These are phyloP conservation scores for Heritiera littoralis DNA, from an alignment of 345 rosid genomes.

Conservation along the genomic window DNA sequence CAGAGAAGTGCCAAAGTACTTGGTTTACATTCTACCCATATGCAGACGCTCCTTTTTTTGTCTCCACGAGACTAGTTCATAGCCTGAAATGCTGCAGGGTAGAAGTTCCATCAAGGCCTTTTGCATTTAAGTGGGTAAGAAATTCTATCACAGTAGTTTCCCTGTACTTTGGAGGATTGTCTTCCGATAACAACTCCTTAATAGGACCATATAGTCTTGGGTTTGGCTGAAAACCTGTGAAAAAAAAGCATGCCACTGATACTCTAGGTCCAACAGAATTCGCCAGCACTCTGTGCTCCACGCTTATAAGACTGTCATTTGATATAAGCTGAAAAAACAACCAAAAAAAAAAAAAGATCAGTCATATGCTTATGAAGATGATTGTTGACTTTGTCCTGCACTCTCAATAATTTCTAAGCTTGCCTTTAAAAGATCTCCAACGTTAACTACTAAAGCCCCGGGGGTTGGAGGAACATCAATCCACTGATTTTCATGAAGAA, in stretches of 20 bases:
- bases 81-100: too few relatives aligned
- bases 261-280: slow-evolving; percentile 34
- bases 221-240: slow-evolving; percentile 19
- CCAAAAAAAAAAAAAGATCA: neutral
- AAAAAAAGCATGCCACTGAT: slow-evolving; percentile 44
- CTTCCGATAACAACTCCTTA: slow-evolving; percentile 29
- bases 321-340: slow-evolving; percentile 37
- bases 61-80: too few relatives aligned
- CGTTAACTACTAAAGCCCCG: slow-evolving; percentile 51
- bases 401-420: too few relatives aligned
- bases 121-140: neutral
- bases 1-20: too few relatives aligned
- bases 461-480: slow-evolving; percentile 50
- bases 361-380: too few relatives aligned
- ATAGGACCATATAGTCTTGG: slow-evolving; percentile 33
- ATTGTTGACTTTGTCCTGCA: too few relatives aligned
- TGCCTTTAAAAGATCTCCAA: slow-evolving; percentile 63
- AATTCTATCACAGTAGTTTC: slow-evolving; percentile 24
- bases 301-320: slow-evolving; percentile 36
- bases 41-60: too few relatives aligned
- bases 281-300: slow-evolving; percentile 40
- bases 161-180: slow-evolving; percentile 28
- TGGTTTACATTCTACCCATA: too few relatives aligned
- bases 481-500: slow-evolving; percentile 42
- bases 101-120: slow-evolving; percentile 32